These are phyloP conservation scores for Lactarius indigo DNA, from an alignment of 768 basidiomycete genomes.

Conservation along the genomic window DNA sequence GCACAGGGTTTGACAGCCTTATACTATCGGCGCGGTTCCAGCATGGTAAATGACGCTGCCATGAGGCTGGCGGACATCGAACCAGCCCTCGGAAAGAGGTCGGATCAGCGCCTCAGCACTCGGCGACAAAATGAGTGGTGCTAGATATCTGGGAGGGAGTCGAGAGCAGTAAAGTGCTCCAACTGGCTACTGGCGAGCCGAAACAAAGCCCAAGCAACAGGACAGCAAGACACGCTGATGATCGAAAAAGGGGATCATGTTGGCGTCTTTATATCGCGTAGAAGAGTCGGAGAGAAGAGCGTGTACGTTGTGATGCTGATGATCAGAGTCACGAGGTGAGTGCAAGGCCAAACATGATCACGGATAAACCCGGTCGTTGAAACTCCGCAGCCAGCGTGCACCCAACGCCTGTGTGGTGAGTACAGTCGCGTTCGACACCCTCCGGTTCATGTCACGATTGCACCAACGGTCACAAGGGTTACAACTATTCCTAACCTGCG, in stretches of 20 bases:
- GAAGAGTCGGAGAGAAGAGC: not conserved
- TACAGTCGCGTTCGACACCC: too few relatives aligned
- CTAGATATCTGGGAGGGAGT: not conserved
- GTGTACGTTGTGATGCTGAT: not conserved
- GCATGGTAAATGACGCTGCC: slow-evolving; percentile 9
- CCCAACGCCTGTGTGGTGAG: not conserved
- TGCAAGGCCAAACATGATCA: not conserved
- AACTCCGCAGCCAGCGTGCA: not conserved
- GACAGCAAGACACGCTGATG: not conserved
- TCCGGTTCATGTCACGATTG: not conserved
- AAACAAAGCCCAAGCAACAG: too few relatives aligned
- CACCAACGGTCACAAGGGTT: not conserved
- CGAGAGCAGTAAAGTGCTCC: not conserved
- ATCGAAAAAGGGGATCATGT: not conserved
- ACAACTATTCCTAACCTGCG: not conserved
- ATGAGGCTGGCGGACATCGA: slow-evolving; percentile 20
- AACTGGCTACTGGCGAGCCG: not conserved
- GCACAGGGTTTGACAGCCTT: slow-evolving; percentile 11
- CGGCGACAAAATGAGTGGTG: not conserved
- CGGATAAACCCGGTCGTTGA: not conserved
- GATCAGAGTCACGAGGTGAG: not conserved
- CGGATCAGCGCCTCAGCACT: not conserved
- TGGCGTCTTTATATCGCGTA: too few relatives aligned
- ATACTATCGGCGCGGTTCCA: slow-evolving; percentile 11
- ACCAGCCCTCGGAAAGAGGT: slow-evolving; percentile 1